These are phyloP conservation scores for Nicotiana undulata DNA, from an alignment of 257 asterid species.

Conservation along the genomic window DNA sequence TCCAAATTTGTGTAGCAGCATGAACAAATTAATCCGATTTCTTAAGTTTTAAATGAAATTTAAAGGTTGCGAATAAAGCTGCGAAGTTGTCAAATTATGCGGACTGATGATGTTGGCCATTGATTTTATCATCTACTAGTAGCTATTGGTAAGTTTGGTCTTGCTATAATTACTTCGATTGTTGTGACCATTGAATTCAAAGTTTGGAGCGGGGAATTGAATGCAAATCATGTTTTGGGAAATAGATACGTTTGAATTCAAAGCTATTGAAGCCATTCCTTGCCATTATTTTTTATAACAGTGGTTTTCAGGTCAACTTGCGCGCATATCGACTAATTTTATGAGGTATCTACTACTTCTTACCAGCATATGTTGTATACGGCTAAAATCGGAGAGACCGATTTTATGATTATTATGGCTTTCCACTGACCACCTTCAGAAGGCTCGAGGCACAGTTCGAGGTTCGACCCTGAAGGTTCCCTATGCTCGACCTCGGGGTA, in stretches of 20 bases:
- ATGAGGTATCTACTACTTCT: no score
- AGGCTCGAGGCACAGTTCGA: no score
- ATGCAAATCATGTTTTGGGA: not conserved
- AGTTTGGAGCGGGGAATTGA: not conserved
- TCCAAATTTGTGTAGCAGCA: no score
- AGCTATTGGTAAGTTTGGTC: not conserved
- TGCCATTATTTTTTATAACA: no score
- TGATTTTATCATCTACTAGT: not conserved
- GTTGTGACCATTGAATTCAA: not conserved
- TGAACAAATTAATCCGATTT: not conserved
- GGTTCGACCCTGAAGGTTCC: no score
- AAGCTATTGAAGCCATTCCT: not conserved
- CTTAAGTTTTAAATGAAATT: not conserved
- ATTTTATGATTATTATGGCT: no score
- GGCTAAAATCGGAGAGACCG: no score
- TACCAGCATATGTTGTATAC: no score
- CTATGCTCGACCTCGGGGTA: no score
- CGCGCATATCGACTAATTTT: no score
- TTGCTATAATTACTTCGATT: not conserved
- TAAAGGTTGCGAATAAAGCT: not conserved
- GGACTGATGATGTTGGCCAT: not conserved
- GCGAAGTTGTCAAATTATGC: not conserved
- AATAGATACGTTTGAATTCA: not conserved
- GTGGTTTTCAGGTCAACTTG: no score
- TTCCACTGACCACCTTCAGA: no score